Evolutionary conservation across 441 rosid genomes (phyloP), one percentile per base, ranked within the genome.

Genomic region (Aleurites moluccanus): DNA sequence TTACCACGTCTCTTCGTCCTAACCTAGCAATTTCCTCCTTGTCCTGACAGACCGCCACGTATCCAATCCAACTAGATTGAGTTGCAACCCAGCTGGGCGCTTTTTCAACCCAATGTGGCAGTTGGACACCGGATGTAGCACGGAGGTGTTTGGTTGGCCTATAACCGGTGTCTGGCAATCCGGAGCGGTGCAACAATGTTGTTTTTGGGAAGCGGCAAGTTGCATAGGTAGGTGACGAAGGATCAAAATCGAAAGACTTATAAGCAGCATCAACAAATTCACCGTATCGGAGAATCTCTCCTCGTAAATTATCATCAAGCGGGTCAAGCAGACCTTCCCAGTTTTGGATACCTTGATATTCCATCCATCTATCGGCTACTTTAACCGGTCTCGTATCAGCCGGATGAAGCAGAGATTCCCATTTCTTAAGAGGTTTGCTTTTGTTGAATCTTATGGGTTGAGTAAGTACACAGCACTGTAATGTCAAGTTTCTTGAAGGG

Each of bases 61-160:
- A 92, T 2, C 97, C 97, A 6, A 92, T 89, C 97, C 97, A 92
- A 77, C 91, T 89, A 65, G 96, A 90, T 72, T 74, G 87, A 1
- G 84, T 84, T 44, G 82, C 75, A 82, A 86, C 45, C 96, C 97
- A 89, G 33, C 82, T 72, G 0, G 91, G 90, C 20, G 85, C 91
- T 66, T 78, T 87, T 42, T 90, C 91, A 0, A 76, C 75, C 93
- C 95, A 92, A 10, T 85, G 73, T 50, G 97, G 97, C 65, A 92
- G 68, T 56, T 76, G 85, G 59, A 90, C 81, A 40, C 92, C 92
- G 6, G 89, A 87, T 16, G 96, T 91, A 63, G 92, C 91, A 21
- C 84, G 87, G 23, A 92, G 84, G 50, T 90, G 75, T 73, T 81
- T 77, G 8, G 91, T 87, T 9, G 87, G 10, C 27, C 86, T 81